Evolutionary conservation across 1,284 basidiomycete genomes (phyloP).

Genomic region (Fistulinella cinereoalba): DNA sequence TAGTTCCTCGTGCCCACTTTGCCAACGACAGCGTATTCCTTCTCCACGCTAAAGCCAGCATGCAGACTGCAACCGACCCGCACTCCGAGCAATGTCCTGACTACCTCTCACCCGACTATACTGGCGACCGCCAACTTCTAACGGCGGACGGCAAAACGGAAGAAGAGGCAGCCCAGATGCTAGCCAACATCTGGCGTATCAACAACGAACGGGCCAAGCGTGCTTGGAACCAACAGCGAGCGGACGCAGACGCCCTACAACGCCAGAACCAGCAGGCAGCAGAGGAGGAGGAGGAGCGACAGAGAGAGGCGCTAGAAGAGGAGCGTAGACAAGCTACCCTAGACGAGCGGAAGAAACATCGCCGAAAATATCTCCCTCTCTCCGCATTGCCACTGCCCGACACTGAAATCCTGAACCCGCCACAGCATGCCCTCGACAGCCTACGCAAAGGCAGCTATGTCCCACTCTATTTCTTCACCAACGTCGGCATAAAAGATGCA

Average conservation of each 20-base stretch:
- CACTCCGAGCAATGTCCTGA: background rate
- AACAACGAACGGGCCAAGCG: background rate
- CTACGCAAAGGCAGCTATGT: background rate
- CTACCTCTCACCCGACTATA: background rate
- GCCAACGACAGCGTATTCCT: background rate
- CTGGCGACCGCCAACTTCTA: background rate
- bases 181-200: background rate
- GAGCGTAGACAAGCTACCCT: no score
- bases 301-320: no score
- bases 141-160: background rate
- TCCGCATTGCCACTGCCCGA: background rate
- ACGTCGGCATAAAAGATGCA: background rate
- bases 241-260: no score
- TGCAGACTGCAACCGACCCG: background rate
- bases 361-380: no score
- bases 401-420: no score
- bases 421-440: background rate
- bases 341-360: no score
- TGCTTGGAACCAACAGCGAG: background rate
- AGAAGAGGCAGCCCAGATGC: background rate
- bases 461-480: background rate
- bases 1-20: no score
- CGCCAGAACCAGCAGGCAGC: no score
- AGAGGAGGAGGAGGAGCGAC: no score
- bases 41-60: background rate